Conservation (phyloP, 176 grass and related monocot genomes). For the Chloris gayana region DNA sequence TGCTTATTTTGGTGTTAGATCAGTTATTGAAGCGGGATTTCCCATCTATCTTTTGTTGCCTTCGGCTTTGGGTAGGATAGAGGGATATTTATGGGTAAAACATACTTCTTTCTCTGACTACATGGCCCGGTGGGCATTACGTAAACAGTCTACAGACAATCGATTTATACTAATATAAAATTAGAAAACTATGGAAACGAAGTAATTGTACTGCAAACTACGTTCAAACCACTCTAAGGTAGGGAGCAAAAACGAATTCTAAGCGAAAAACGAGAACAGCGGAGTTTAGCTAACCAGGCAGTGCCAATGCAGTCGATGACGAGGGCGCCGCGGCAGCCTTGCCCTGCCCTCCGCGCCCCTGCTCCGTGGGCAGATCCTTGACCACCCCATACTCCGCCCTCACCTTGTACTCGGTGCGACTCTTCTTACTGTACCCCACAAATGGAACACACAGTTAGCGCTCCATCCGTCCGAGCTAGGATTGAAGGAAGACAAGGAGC, state of each 20-base stretch:
- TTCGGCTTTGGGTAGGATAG: neutral
- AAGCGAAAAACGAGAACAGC: neutral
- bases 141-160: neutral
- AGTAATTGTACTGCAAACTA: neutral
- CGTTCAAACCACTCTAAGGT: no score
- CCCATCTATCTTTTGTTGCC: neutral
- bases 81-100: neutral
- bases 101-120: neutral
- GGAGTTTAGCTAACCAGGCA: conserved; percentile 50
- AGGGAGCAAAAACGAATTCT: neutral
- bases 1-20: no score
- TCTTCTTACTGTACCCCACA: conserved; percentile 58
- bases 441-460: neutral
- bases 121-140: neutral
- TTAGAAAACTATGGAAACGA: neutral
- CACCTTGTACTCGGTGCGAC: conserved; percentile 79
- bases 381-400: conserved; percentile 73
- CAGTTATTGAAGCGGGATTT: neutral
- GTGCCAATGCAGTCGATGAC: conserved; percentile 46
- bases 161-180: neutral
- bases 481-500: conserved; percentile 4
- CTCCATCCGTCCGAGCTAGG: conserved; percentile 28
- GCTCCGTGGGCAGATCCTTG: conserved; percentile 59
- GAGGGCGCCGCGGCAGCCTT: conserved; percentile 36
- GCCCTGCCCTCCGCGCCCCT: conserved; percentile 44